Evolutionary conservation across 2,329 filamentous ascomycete species (phyloP).

Genomic region (Furcasterigmium furcatum): DNA sequence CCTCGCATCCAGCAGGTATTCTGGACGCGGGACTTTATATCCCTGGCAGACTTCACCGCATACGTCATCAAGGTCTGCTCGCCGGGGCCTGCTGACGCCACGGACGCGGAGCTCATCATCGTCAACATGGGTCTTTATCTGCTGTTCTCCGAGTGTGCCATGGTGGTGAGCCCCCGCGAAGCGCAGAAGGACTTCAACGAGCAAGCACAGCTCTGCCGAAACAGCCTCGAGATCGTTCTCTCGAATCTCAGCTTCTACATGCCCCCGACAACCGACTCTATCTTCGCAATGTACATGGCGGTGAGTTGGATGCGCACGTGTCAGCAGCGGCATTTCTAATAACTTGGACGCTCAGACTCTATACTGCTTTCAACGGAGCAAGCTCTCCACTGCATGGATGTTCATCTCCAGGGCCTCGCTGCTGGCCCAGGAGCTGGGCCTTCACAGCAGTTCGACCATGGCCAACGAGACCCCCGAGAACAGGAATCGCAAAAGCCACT

Average conservation of each 20-base stretch:
- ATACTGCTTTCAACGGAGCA: conserved; percentile 16
- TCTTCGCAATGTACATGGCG: conserved; percentile 13
- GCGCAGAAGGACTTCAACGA: conserved; percentile 8
- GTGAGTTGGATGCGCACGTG: conserved; percentile 8
- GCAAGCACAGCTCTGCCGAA: conserved; percentile 11
- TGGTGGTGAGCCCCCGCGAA: conserved; percentile 3
- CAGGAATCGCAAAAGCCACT: conserved; percentile 5
- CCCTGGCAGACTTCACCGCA: conserved; percentile 9
- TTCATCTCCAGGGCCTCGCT: conserved; percentile 16
- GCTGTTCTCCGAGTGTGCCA: conserved; percentile 15
- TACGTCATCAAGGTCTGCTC: conserved; percentile 16
- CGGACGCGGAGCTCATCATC: conserved; percentile 16
- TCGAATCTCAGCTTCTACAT: conserved; percentile 14
- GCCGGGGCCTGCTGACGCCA: conserved; percentile 9
- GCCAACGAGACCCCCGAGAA: conserved; percentile 3
- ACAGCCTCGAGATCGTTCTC: conserved; percentile 16
- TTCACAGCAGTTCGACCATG: conserved; percentile 12
- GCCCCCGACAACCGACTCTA: conserved; percentile 11
- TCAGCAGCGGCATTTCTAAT: background rate
- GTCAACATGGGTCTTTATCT: conserved; percentile 14
- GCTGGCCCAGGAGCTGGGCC: conserved; percentile 13
- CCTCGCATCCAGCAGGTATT: too few relatives aligned
- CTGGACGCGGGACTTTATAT: conserved; percentile 3
- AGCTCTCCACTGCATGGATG: conserved; percentile 15
- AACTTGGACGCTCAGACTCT: background rate